Conservation (phyloP, 2,329 filamentous ascomycete genomes). For the Sporothrix schenckii region DNA sequence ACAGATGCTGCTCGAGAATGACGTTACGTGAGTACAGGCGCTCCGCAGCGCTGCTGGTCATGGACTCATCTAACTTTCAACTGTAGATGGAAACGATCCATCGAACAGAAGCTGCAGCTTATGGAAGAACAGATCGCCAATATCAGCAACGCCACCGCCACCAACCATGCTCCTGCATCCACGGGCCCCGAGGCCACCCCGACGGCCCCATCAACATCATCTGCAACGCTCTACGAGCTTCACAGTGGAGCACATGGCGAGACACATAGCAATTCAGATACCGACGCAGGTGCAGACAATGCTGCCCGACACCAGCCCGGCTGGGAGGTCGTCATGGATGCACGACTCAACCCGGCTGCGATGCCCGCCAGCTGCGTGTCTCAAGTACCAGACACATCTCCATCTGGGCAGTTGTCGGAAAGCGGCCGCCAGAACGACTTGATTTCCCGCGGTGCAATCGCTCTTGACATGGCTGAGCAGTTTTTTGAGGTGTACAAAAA, state of each 20-base stretch:
- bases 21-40: conserved; percentile 6
- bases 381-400: neutral
- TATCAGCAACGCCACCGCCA: neutral
- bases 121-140: conserved; percentile 9
- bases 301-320: neutral
- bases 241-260: neutral
- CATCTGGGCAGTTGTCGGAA: neutral
- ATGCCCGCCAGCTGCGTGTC: conserved; percentile 7
- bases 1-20: conserved; percentile 16
- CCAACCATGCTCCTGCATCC: neutral
- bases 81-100: neutral
- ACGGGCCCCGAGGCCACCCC: neutral
- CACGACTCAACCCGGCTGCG: neutral
- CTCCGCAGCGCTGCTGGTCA: neutral
- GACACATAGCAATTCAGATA: neutral
- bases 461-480: neutral
- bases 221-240: neutral
- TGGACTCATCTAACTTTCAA: neutral
- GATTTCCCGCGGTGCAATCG: neutral
- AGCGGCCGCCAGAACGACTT: neutral
- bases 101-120: conserved; percentile 8
- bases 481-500: neutral
- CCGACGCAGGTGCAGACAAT: neutral
- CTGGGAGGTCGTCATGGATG: conserved; percentile 21
- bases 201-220: neutral